Base-by-base conservation (phyloP, 768 basidiomycete genomes). In the Boletus eberwhitei region DNA sequence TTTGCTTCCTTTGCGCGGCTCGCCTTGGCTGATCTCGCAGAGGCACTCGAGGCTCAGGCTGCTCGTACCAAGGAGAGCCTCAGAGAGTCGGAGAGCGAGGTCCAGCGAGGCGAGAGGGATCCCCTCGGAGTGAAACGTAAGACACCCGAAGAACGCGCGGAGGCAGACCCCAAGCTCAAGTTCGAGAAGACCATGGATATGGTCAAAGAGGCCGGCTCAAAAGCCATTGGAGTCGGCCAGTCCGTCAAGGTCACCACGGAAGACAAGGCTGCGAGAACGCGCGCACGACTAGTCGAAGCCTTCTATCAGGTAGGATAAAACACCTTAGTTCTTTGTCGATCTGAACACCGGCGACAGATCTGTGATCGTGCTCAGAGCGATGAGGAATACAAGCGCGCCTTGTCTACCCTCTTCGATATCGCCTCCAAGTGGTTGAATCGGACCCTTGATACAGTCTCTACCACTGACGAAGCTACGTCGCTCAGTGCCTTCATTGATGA, bases 141-240 rank as follows among this genome's bases (percentile, higher is more conserved):
- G 59, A 71, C 78, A 1, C 62, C 79, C 0, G 77, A 85, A 55
- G 61, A 52, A 24, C 74, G 79, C 50, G 75, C 79, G 52, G 64
- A 67, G 12, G 57, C 73, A 7, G 84, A 87, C 31, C 54, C 74
- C 4, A 80, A 79, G 63, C 76, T 75, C 8, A 74, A 76, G 26
- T 90, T 85, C 64, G 84, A 87, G 69, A 80, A 80, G 58, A 77
- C 83, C 0, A 85, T 89, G 81, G 88, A 88, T 31, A 78, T 77
- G 0, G 73, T 81, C 11, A 88, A 86, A 64, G 77, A 71, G 12
- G 75, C 73, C 0, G 88, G 88, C 8, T 79, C 78, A 0, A 73
- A 73, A 32, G 78, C 76, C 8, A 88, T 89, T 26, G 84, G 81
- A 4, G 74, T 73, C 0, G 73, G 74, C 4, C 82, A 86, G 61